Base-by-base conservation (phyloP, 2,329 filamentous ascomycete genomes). In the Cadophora malorum region DNA sequence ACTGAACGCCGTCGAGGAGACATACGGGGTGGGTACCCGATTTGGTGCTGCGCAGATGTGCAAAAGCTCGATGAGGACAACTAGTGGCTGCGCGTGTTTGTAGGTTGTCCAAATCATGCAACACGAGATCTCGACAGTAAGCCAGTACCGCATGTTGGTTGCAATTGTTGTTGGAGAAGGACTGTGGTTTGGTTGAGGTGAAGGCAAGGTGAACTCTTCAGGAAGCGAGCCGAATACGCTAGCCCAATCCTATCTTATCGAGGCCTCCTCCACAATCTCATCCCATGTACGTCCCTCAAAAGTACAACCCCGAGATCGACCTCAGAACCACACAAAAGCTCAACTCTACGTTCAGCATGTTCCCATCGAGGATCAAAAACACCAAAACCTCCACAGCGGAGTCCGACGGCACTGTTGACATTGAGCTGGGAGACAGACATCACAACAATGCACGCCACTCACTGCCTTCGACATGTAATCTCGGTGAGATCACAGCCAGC, bases 31-130 rank as follows among this genome's bases (percentile, higher is more conserved):
- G 3, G 16, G 10, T 56, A 55, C 14, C 64, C 45, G 56, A n/a
- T 50, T 52, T 60, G 31, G 55, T 65, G 25, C 38, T 61, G n/a
- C 45, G 33, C 25, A 61, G 47, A 66, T 47, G 35, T 50, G 28
- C 28, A 53, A 63, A 53, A 52, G 61, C 31, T 19, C 16, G 31
- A 58, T 33, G 33, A 4, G 4, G 33, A 7, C n/a, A 31, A 21
- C 21, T 38, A n/a, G 10, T 16, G 31, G 38, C n/a, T 38, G 6
- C 19, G n/a, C 45, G 21, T 58, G 33, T 41, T 58, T 12, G 55
- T 58, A n/a, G 31, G 9, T 8, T n/a, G 55, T 58, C n/a, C 0
- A 58, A 33, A 33, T 10, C 9, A 58, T 23, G 31, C 55, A 41
- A 12, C 31, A 7, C n/a, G 19, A 19, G 23, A 3, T n/a, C 2